These are phyloP conservation scores for Fusarium pseudoanthophilum DNA, from an alignment of 2,329 filamentous ascomycete genomes.

Conservation along the genomic window DNA sequence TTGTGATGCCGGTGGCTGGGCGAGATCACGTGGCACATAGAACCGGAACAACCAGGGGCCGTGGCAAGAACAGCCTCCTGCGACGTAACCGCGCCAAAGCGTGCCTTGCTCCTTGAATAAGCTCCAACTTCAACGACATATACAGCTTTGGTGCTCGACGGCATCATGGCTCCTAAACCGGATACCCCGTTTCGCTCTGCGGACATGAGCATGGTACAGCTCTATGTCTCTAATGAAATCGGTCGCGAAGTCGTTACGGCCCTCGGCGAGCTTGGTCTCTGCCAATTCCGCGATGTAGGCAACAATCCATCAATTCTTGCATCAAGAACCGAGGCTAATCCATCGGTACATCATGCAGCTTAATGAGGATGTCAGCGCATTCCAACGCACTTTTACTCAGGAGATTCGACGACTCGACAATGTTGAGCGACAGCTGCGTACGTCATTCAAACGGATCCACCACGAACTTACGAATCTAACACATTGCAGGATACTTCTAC, in stretches of 20 bases:
- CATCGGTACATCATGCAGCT: constrained; percentile 65
- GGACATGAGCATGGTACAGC: constrained; percentile 99
- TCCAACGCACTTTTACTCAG: constrained; percentile 96
- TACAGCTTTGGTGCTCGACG: constrained; percentile 47
- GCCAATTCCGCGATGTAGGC: constrained; percentile 96
- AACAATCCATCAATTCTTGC: constrained; percentile 30
- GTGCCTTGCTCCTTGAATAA: constrained; percentile 45
- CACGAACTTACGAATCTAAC: constrained; percentile 45
- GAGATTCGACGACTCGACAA: constrained; percentile 98
- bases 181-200: constrained; percentile 99
- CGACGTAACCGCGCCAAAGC: constrained; percentile 44
- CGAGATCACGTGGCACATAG: constrained; percentile 38
- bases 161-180: constrained; percentile 71
- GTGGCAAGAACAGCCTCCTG: constrained; percentile 33
- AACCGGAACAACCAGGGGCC: constrained; percentile 44
- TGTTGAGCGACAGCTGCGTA: constrained; percentile 96
- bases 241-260: constrained; percentile 97
- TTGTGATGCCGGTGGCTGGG: not conserved
- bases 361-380: constrained; percentile 91
- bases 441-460: constrained; percentile 52
- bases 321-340: constrained; percentile 29
- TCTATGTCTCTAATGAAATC: constrained; percentile 99
- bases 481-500: constrained; percentile 83
- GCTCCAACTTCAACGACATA: constrained; percentile 45
- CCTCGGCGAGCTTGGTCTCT: constrained; percentile 92